phyloP scores from a whole-genome alignment of 352 stramenopile genomes.

The Phytopythium ostracodes region DNA sequence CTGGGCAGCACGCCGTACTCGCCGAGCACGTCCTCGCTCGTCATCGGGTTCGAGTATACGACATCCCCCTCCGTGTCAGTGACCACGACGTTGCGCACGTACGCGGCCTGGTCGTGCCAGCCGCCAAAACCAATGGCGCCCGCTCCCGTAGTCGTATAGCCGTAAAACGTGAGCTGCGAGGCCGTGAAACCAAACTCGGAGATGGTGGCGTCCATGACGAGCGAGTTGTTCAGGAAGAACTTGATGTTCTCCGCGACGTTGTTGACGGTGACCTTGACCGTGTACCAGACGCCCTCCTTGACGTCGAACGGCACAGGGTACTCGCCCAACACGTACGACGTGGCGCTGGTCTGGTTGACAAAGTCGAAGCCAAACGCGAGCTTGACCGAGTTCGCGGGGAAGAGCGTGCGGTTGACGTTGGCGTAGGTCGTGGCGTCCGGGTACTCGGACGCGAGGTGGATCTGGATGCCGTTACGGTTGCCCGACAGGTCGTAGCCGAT shows the following conservation, averaged over 20 bases:
- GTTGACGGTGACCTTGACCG: constrained; percentile 67
- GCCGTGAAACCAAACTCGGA: constrained; percentile 15
- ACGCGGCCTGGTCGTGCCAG: constrained; percentile 22
- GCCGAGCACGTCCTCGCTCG: constrained; percentile 14
- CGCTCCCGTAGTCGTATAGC: constrained; percentile 13
- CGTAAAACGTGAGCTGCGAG: constrained; percentile 15
- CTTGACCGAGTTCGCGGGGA: constrained; percentile 23
- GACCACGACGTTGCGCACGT: constrained; percentile 16
- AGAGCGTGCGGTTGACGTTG: constrained; percentile 27
- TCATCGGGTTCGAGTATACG: constrained; percentile 20
- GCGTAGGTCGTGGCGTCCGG: constrained; percentile 20
- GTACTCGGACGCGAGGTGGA: constrained; percentile 30
- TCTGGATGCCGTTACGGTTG: constrained; percentile 27
- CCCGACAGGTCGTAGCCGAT: constrained; percentile 25
- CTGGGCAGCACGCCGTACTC: constrained; percentile 22
- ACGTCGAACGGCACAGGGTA: constrained; percentile 56
- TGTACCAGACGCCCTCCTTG: constrained; percentile 63
- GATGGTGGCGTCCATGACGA: constrained; percentile 25
- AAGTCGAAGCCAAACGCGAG: constrained; percentile 26
- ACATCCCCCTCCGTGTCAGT: constrained; percentile 12
- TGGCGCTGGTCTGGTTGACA: constrained; percentile 24
- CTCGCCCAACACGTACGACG: constrained; percentile 24
- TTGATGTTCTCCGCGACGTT: constrained; percentile 31
- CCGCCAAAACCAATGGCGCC: constrained; percentile 23
- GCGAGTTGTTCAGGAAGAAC: constrained; percentile 17